Base-by-base conservation (phyloP, 352 stramenopile genomes). In the Saprolegnia diclina region DNA sequence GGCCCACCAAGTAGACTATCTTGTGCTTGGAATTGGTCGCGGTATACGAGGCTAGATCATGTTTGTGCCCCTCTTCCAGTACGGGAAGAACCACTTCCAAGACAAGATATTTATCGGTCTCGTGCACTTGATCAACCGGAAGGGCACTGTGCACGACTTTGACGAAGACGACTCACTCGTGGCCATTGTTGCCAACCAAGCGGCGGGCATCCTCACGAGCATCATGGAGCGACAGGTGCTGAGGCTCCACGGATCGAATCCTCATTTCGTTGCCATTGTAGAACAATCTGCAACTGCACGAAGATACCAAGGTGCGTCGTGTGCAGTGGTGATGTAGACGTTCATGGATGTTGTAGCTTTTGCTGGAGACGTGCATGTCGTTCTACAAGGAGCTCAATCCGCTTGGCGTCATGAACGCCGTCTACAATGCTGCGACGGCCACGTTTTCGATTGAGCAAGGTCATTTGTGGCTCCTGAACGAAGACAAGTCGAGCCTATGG, bases 381-480 rank as follows among this genome's bases (percentile, higher is more conserved):
- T 89, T 92, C 61, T 90, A 90, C 72, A 89, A 89, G 68, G 83
- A 92, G 71, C 88, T 90, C 80, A 89, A 80, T 52, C 80, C 81
- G 32, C 71, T 92, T 19, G 83, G 83, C 5, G 75, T 92, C 55
- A 89, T 92, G 52, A 92, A 90, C 65, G 83, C 82, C 1, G 83
- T 92, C 21, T 90, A 89, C 77, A 92, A 92, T 46, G 80, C 83
- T 22, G 87, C 79, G 48, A 72, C 79, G 44, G 79, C 73, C 57
- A 87, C 89, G 50, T 92, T 89, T 65, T 72, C 74, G 35, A 78
- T 85, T 26, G 74, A 84, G 10, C 87, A 82, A 7, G 80, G 82
- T 0, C 82, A 92, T 32, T 59, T 92, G 29, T 92, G 82, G 26
- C 68, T 92, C 5, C 89, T 79, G 76, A 83, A 88, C 22, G 59